A percentile compares a stretch with the other conserved stretches of the same genome.
Conservation (phyloP, 2,329 filamentous ascomycete genomes). For the Hirsutella minnesotensis region DNA sequence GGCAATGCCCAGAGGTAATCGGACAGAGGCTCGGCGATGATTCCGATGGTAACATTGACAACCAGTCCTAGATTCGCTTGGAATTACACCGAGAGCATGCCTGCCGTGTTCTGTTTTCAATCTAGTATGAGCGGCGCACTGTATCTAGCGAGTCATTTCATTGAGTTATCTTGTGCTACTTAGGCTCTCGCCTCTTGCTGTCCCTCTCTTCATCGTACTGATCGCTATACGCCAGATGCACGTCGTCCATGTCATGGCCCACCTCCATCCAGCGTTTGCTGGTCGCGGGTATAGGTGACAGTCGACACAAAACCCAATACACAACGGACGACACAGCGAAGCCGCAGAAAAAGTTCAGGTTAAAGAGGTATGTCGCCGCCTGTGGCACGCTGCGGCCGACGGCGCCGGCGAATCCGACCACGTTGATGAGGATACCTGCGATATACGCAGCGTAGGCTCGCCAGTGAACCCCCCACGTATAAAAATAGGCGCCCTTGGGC, state of each 20-base stretch:
- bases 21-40: no score
- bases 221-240: constrained; percentile 33
- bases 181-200: not conserved
- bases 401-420: constrained; percentile 81
- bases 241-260: constrained; percentile 47
- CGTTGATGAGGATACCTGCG: constrained; percentile 74
- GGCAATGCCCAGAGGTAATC: no score
- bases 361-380: constrained; percentile 77
- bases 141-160: no score
- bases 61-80: no score
- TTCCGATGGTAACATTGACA: no score
- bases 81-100: no score
- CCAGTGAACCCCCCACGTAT: constrained; percentile 64
- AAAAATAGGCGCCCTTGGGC: constrained; percentile 60
- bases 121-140: no score
- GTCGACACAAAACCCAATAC: constrained; percentile 59
- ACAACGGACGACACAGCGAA: constrained; percentile 55
- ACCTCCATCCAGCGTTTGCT: constrained; percentile 72
- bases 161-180: not conserved
- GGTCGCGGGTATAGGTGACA: constrained; percentile 62
- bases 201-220: constrained; percentile 25
- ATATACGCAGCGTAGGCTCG: constrained; percentile 76
- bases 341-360: constrained; percentile 81
- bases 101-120: no score
- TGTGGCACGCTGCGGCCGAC: constrained; percentile 60